Evolutionary conservation across 1,284 basidiomycete genomes (phyloP), one percentile per base, ranked within the genome.

Genomic region (Megacollybia platyphylla): DNA sequence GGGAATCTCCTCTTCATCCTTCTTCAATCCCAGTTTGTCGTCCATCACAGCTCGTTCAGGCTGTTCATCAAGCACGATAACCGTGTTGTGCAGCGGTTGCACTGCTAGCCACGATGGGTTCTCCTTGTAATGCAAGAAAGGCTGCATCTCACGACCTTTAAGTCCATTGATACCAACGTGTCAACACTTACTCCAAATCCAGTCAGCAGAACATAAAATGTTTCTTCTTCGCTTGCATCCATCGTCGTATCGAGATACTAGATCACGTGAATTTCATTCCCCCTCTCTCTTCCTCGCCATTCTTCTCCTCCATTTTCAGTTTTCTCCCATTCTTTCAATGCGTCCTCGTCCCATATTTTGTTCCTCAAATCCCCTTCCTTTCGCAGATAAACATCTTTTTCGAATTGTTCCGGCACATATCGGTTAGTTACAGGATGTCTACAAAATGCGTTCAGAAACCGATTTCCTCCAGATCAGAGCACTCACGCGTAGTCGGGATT

Each of bases 291-390:
- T 3, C 85, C 86, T 18, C 65, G 61, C 89, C 89, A 93, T 3
- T 61, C 58, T 45, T 57, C 57, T 0, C 81, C 79, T 6, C 59
- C 66, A 53, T 89, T 88, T 30, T 62, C 69, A 46, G 72, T 64
- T 42, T 52, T 55, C 57, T 93, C 87, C 90, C 90, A 93, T 32
- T 67, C 64, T 30, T 57, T 57, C 40, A 93, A 62, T 28, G 75
- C 68, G n/a, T 70, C 70, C 49, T 88, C 78, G 55, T 93, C 84
- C 72, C 86, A 88, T 7, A 57, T 52, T 56, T 84, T 87, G n/a
- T 59, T 70, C 1, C 63, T 58, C 20, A 52, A 46, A 49, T 81
- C 76, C 1, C 65, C 71, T 13, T 69, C 71, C 24, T 67, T 60
- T 32, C 64, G 67, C 46, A 87, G 57, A 48, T 88, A 79, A 8